Conservation (phyloP, 2,329 filamentous ascomycete species). For the Botrytis deweyae region DNA sequence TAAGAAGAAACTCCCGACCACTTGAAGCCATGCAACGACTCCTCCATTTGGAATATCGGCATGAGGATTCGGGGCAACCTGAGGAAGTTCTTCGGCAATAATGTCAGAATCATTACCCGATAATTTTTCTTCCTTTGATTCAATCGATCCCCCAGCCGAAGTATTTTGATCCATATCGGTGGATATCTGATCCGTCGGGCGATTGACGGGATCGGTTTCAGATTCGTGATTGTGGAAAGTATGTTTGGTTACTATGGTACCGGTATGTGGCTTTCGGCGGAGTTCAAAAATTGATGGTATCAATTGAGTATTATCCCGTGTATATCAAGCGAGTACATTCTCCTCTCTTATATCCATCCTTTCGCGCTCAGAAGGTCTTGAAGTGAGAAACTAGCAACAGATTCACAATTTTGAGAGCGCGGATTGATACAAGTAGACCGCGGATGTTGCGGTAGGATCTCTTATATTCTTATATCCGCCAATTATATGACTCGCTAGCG, state of each 20-base stretch:
- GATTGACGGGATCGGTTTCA: neutral
- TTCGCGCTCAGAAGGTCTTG: neutral
- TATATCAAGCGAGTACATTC: neutral
- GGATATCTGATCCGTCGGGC: neutral
- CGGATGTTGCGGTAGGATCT: constrained; percentile 12
- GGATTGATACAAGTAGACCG: neutral
- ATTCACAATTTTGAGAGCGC: neutral
- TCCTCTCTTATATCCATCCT: constrained; percentile 1
- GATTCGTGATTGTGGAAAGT: neutral
- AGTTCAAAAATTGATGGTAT: neutral
- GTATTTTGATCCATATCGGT: neutral
- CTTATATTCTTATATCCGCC: neutral
- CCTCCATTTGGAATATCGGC: constrained; percentile 47
- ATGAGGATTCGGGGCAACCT: neutral
- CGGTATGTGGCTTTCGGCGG: neutral
- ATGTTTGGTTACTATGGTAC: neutral
- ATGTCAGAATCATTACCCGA: neutral
- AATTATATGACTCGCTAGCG: neutral
- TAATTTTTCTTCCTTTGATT: neutral
- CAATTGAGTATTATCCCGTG: neutral
- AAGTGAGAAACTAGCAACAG: neutral
- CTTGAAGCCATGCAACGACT: constrained; percentile 54
- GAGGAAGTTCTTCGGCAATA: constrained; percentile 10
- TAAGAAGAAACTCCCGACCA: constrained; percentile 50
- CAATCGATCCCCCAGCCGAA: neutral